Percentiles rank a stretch among this genome's conserved stretches.
These are phyloP conservation scores for Heliamphora pulchella DNA, from an alignment of 179 eudicot genomes.

Conservation along the genomic window DNA sequence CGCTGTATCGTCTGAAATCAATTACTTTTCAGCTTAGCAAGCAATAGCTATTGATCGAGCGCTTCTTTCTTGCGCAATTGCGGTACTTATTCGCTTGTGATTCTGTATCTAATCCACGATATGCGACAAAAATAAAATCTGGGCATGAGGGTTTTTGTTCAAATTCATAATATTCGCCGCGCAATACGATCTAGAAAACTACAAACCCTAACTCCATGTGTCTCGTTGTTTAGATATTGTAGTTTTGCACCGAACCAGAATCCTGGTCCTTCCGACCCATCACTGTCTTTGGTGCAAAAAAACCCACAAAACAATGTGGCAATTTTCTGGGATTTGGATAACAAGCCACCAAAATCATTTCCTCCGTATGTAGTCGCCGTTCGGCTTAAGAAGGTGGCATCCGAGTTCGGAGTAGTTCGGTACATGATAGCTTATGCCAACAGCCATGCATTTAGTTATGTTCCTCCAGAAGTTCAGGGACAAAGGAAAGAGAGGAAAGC, in stretches of 20 bases:
- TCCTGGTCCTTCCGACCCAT: conserved; percentile 3
- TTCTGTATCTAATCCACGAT: neutral
- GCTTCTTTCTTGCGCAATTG: neutral
- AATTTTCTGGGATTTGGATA: conserved; percentile 55
- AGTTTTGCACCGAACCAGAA: conserved; percentile 14
- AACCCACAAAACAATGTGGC: conserved; percentile 27
- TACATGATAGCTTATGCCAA: conserved; percentile 73
- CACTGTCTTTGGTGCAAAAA: conserved; percentile 11
- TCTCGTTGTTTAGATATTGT: conserved; percentile 8
- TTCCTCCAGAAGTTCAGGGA: conserved; percentile 41
- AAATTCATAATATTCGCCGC: neutral
- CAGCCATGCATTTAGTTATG: conserved; percentile 51
- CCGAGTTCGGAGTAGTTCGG: conserved; percentile 53
- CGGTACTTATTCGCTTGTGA: neutral
- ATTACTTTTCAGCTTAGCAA: neutral
- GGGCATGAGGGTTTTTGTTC: conserved; percentile 1
- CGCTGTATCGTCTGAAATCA: neutral
- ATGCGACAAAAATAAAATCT: neutral
- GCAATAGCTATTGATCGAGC: neutral
- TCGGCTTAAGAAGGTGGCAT: conserved; percentile 52
- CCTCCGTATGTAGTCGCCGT: conserved; percentile 71
- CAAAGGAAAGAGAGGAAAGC: conserved; percentile 49
- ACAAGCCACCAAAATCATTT: conserved; percentile 52
- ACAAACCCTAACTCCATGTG: conserved; percentile 10
- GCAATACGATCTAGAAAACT: neutral